Conservation (phyloP, 2,329 filamentous ascomycete species). For the Chaetomiaceae sp. region DNA sequence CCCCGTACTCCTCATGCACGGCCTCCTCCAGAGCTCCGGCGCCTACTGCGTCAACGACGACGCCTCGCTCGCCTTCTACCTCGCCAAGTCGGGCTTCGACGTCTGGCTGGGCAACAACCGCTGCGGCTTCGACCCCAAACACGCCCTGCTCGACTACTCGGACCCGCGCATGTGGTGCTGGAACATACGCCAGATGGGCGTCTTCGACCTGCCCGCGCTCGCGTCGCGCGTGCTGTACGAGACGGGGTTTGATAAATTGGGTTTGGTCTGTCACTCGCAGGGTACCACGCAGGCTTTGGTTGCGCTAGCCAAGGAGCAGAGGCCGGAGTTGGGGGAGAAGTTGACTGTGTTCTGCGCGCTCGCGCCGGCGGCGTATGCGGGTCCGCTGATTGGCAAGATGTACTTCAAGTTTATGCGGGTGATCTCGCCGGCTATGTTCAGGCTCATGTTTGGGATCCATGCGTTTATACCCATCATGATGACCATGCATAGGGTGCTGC, state of each 20-base stretch:
- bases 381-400: constrained; percentile 76
- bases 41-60: constrained; percentile 90
- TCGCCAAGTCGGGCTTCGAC: constrained; percentile 88
- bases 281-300: constrained; percentile 87
- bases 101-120: constrained; percentile 95
- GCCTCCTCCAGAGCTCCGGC: constrained; percentile 80
- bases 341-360: constrained; percentile 88
- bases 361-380: constrained; percentile 86
- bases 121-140: constrained; percentile 76
- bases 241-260: constrained; percentile 79
- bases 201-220: constrained; percentile 79
- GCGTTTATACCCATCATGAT: constrained; percentile 94
- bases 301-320: constrained; percentile 82
- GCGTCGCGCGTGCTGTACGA: constrained; percentile 73
- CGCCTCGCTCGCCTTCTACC: constrained; percentile 82
- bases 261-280: constrained; percentile 82
- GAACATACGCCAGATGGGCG: constrained; percentile 93
- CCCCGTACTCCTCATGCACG: constrained; percentile 82
- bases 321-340: constrained; percentile 75
- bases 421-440: constrained; percentile 71
- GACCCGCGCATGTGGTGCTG: constrained; percentile 96
- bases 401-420: constrained; percentile 90
- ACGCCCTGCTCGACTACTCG: constrained; percentile 62
- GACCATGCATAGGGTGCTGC: constrained; percentile 66
- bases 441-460: constrained; percentile 83